phyloP scores from a whole-genome alignment of 805 yeast species.

The Schwanniomyces yamadae region DNA sequence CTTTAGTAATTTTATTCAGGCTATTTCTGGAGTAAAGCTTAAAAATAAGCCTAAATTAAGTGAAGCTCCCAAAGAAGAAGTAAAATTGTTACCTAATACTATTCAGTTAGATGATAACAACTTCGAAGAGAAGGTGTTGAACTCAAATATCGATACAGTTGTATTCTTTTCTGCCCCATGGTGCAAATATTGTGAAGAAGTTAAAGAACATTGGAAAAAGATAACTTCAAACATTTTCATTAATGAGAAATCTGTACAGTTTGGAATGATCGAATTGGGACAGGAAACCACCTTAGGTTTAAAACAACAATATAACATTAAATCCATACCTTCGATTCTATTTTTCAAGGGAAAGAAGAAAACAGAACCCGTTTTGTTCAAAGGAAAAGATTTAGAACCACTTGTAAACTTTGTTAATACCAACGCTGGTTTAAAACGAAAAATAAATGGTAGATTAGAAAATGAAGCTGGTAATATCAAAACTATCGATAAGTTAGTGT shows the following conservation, averaged over 20 bases:
- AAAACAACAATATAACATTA: conserved; percentile 40
- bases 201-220: conserved; percentile 50
- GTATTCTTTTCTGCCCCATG: conserved; percentile 60
- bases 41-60: conserved; percentile 7
- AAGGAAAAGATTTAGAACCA: too few relatives aligned
- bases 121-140: conserved; percentile 42
- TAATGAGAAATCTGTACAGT: conserved; percentile 41
- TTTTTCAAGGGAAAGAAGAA: conserved; percentile 43
- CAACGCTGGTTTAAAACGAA: conserved; percentile 26
- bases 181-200: conserved; percentile 57
- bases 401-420: conserved; percentile 29
- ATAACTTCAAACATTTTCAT: conserved; percentile 48
- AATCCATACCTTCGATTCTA: conserved; percentile 55
- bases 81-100: conserved; percentile 10
- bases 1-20: conserved; percentile 52
- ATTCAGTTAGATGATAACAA: conserved; percentile 37
- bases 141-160: conserved; percentile 26
- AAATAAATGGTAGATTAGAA: conserved; percentile 31
- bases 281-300: conserved; percentile 44
- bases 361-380: too few relatives aligned
- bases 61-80: conserved; percentile 12
- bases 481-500: conserved; percentile 17
- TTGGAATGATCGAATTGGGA: conserved; percentile 45
- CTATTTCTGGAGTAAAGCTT: conserved; percentile 27
- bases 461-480: conserved; percentile 31